A percentile compares a stretch with the other conserved stretches of the same genome.
Evolutionary conservation across 805 yeast species (phyloP).

Genomic region (Starmera caribaea): DNA sequence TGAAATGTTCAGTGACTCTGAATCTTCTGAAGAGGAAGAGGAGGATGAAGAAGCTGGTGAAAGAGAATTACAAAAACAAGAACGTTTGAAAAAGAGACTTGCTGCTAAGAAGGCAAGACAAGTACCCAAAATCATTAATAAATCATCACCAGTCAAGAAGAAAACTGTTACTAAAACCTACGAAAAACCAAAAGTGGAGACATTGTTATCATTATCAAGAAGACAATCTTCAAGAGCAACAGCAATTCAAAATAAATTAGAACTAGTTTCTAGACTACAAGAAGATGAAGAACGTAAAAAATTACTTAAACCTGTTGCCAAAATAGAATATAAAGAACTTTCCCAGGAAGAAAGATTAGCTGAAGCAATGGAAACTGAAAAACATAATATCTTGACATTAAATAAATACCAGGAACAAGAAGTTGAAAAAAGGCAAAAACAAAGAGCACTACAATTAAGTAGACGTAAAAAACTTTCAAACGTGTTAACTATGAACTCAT

Average conservation of each 20-base stretch:
- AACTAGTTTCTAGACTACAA: constrained; percentile 62
- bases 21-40: constrained; percentile 31
- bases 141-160: constrained; percentile 3
- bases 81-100: constrained; percentile 24
- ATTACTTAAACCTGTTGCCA: constrained; percentile 30
- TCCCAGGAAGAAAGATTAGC: constrained; percentile 38
- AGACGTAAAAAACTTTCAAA: constrained; percentile 52
- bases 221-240: constrained; percentile 71
- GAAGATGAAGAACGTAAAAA: constrained; percentile 54
- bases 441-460: constrained; percentile 62
- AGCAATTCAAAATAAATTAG: constrained; percentile 68
- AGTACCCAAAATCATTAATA: constrained; percentile 23
- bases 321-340: constrained; percentile 31
- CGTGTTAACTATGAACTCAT: constrained; percentile 43
- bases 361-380: constrained; percentile 86
- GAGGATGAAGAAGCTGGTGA: constrained; percentile 62
- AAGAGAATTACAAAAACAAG: constrained; percentile 42
- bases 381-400: constrained; percentile 61
- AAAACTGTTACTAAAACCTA: constrained; percentile 17
- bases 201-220: constrained; percentile 42
- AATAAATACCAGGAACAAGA: constrained; percentile 80
- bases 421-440: constrained; percentile 64
- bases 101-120: constrained; percentile 17
- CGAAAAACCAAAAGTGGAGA: constrained; percentile 36
- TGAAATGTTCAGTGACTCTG: constrained; percentile 47